Evolutionary conservation across 179 eudicot species (phyloP), one percentile per base, ranked within the genome.

Genomic region (Silene noctiflora): DNA sequence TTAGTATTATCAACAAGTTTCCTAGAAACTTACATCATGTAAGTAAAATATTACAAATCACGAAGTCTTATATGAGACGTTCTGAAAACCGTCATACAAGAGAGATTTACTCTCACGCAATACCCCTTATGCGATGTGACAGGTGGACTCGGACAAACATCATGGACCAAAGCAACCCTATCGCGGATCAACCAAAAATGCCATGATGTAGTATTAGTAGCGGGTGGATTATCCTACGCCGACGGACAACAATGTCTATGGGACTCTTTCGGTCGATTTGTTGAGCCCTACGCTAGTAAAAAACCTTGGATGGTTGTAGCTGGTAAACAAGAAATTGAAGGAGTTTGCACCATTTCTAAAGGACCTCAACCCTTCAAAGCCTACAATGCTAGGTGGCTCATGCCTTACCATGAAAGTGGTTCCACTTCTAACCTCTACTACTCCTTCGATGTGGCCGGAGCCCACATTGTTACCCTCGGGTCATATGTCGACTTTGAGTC

Each of bases 101-200:
- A 35, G 42, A 27, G 29, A 35, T 35, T 35, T 35, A 35, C 8
- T 42, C 27, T 69, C 1, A 42, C 33, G 12, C 33, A 33, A 31
- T 22, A 10, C 1, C 27, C 2, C 1, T 12, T 69, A 21, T 3
- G 24, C 33, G 22, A 16, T 64, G 69, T 53, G 27, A 10, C 72
- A 93, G 96, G 98, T 55, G 98, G 91, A 68, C 48, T 93, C 9
- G 96, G 98, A 27, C 94, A 91, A 64, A 89, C 96, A 1, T 86
- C 85, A 82, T 85, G 90, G 92, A 89, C 92, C 4, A 74, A 79
- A 51, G 81, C 90, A 75, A 93, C 98, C 29, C 79, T 93, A 61
- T 73, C 78, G 31, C 89, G 84, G 56, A 73, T 93, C 21, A 78
- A 73, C 56, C 81, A 81, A 22, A 80, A 63, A 3, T 89, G 89